These are phyloP conservation scores for Calocybe gangraenosa DNA, from an alignment of 768 basidiomycete genomes.

Conservation along the genomic window DNA sequence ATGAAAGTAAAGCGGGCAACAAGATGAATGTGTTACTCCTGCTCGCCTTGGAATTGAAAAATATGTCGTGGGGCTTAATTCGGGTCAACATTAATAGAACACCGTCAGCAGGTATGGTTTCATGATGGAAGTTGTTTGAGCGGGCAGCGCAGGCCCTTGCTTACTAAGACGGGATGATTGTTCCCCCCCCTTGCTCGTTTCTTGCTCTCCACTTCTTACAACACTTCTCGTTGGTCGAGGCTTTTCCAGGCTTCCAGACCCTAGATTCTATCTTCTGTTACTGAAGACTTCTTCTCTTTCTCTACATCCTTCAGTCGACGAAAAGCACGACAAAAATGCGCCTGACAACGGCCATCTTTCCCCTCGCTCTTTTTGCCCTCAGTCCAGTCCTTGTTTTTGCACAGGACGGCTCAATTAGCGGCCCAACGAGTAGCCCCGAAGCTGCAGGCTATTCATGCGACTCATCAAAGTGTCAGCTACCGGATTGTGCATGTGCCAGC, in stretches of 20 bases:
- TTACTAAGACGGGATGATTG: too few relatives aligned
- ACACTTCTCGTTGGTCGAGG: conserved; percentile 1
- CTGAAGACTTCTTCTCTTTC: background rate
- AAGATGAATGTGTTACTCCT: too few relatives aligned
- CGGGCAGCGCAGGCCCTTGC: too few relatives aligned
- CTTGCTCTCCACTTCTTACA: conserved; percentile 2
- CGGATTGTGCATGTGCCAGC: conserved; percentile 71
- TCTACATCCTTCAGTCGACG: background rate
- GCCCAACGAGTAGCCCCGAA: conserved; percentile 44
- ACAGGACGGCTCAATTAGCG: conserved; percentile 52
- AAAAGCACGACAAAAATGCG: conserved; percentile 12
- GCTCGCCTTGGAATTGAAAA: too few relatives aligned
- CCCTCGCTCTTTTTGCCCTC: conserved; percentile 23
- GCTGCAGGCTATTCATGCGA: conserved; percentile 75
- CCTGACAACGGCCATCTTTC: conserved; percentile 12
- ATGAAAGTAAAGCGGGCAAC: too few relatives aligned
- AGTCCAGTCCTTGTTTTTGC: conserved; percentile 33
- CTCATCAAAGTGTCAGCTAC: conserved; percentile 57
- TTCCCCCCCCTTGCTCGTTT: background rate
- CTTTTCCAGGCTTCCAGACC: background rate
- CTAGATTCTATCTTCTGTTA: background rate
- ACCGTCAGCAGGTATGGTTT: too few relatives aligned
- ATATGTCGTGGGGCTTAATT: too few relatives aligned
- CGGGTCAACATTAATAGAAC: too few relatives aligned
- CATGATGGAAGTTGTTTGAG: too few relatives aligned